A percentile compares a stretch with the other conserved stretches of the same genome.
phyloP scores from a whole-genome alignment of 2,329 filamentous ascomycete genomes.

The Cordyceps farinosa region DNA sequence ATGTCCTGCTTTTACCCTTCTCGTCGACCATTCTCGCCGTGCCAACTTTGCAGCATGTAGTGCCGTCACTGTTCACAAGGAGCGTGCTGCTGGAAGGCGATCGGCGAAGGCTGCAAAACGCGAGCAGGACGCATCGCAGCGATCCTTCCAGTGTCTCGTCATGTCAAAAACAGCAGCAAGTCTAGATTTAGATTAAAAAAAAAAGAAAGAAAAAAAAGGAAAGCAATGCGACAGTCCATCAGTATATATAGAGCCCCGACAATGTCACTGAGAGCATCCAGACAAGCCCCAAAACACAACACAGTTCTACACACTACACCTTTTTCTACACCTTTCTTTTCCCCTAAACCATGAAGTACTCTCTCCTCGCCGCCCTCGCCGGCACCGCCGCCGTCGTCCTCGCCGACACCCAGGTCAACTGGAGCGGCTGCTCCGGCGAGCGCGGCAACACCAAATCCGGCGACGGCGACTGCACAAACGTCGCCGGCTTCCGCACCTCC shows the following conservation, averaged over 20 bases:
- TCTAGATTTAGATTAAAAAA: too few species aligned
- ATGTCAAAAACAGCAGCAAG: too few species aligned
- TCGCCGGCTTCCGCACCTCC: neutral
- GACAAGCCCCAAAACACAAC: neutral
- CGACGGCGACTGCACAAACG: neutral
- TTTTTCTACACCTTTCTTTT: too few species aligned
- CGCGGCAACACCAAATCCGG: neutral
- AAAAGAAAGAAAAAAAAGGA: neutral
- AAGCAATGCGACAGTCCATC: neutral
- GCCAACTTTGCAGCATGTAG: too few species aligned
- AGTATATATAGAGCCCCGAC: neutral
- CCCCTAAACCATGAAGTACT: neutral
- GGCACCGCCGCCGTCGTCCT: neutral
- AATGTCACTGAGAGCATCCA: neutral
- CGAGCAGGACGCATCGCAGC: too few species aligned
- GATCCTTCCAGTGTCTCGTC: too few species aligned
- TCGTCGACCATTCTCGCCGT: too few species aligned
- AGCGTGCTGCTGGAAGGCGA: too few species aligned
- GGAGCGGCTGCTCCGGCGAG: neutral
- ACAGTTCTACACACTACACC: too few species aligned
- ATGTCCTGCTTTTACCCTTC: too few species aligned
- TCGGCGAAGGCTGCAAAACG: too few species aligned
- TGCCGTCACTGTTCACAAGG: too few species aligned
- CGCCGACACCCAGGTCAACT: slow-evolving; percentile 1
- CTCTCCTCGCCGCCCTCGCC: neutral